Percentiles rank a stretch among this genome's conserved stretches.
Evolutionary conservation across 2,329 filamentous ascomycete genomes (phyloP).

Genomic region (Colletotrichum acutatum): DNA sequence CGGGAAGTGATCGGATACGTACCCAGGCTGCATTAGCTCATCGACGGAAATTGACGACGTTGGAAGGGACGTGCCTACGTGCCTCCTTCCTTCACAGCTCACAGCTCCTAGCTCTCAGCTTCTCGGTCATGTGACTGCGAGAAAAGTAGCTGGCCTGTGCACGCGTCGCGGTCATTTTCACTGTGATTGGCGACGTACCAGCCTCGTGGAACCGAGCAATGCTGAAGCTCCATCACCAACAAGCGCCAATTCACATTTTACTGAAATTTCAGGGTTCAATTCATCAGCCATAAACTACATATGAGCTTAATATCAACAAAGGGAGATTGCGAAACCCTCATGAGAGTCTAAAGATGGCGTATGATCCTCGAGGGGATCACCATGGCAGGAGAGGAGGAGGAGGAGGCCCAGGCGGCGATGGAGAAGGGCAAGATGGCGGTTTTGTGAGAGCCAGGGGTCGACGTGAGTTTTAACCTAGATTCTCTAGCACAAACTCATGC

Average conservation of each 20-base stretch:
- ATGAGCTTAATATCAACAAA: neutral
- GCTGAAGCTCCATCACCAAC: slow-evolving; percentile 7
- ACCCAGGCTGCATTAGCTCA: neutral
- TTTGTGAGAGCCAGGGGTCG: slow-evolving; percentile 62
- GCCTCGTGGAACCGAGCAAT: slow-evolving; percentile 9
- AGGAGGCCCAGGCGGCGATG: slow-evolving; percentile 46
- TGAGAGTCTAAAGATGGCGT: slow-evolving; percentile 56
- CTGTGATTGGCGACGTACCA: slow-evolving; percentile 19
- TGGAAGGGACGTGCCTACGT: neutral
- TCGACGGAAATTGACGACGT: neutral
- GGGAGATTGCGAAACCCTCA: slow-evolving; percentile 1
- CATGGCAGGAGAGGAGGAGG: slow-evolving; percentile 47
- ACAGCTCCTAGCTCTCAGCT: neutral
- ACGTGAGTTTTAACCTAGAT: slow-evolving; percentile 53
- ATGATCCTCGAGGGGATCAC: slow-evolving; percentile 64
- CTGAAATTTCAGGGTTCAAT: neutral
- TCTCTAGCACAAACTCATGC: neutral
- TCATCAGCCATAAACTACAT: neutral
- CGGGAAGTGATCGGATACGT: neutral
- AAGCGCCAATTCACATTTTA: slow-evolving; percentile 3
- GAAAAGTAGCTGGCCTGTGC: slow-evolving; percentile 18
- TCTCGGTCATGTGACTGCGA: slow-evolving; percentile 26
- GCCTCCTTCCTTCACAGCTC: too few species aligned
- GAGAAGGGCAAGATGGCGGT: slow-evolving; percentile 48
- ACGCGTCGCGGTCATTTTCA: slow-evolving; percentile 32